These are phyloP conservation scores for Aspergillus hancockii DNA, from an alignment of 495 filamentous ascomycete genomes.

Conservation along the genomic window DNA sequence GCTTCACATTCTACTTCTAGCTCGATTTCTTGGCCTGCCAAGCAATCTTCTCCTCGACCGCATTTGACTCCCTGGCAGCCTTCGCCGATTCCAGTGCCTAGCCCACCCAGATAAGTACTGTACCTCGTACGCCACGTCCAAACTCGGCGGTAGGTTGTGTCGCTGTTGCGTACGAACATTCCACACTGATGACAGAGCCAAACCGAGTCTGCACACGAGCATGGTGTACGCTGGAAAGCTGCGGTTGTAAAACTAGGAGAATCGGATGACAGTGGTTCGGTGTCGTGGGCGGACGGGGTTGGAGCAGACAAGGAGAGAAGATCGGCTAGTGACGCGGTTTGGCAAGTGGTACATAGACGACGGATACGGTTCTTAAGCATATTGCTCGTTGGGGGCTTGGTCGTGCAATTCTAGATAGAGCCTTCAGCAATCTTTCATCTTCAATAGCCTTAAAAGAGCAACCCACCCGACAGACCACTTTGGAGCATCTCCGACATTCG, in stretches of 20 bases:
- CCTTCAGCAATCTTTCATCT: neutral
- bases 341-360: slow-evolving; percentile 74
- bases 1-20: slow-evolving; percentile 79
- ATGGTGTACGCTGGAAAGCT: slow-evolving; percentile 60
- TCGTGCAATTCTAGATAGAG: slow-evolving; percentile 72
- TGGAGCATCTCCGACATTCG: slow-evolving; percentile 76
- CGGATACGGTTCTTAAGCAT: slow-evolving; percentile 70
- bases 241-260: slow-evolving; percentile 33
- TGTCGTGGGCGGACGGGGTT: neutral
- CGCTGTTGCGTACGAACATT: slow-evolving; percentile 61
- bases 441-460: neutral
- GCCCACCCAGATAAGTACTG: slow-evolving; percentile 71
- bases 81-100: slow-evolving; percentile 85
- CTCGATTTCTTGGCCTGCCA: slow-evolving; percentile 71
- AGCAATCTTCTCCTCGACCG: slow-evolving; percentile 68
- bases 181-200: slow-evolving; percentile 86
- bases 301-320: slow-evolving; percentile 21
- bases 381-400: slow-evolving; percentile 66
- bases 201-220: slow-evolving; percentile 65
- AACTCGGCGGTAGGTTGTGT: slow-evolving; percentile 74
- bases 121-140: slow-evolving; percentile 92
- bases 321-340: slow-evolving; percentile 59
- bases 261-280: neutral
- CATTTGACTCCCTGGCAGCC: slow-evolving; percentile 85
- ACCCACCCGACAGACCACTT: slow-evolving; percentile 73